Evolutionary conservation across 2,329 filamentous ascomycete species (phyloP), one percentile per base, ranked within the genome.

Genomic region (Apiospora arundinis): DNA sequence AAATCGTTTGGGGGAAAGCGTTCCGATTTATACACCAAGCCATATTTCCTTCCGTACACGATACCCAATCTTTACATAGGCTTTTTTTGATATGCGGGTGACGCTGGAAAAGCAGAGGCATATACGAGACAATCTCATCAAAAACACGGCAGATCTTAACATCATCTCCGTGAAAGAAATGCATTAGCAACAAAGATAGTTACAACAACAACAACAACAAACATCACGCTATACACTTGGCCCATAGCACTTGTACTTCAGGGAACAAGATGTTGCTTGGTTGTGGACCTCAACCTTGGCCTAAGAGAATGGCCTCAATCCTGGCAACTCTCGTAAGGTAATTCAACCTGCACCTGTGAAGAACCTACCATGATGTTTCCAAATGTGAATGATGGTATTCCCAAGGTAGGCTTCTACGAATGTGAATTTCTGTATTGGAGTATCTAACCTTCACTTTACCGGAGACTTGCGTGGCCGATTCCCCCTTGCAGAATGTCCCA

Each of bases 21-120:
- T 28, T 40, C 46, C 37, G 46, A 28, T 69, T 49, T 23, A 25
- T 69, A n/a, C 67, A 49, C 28, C 67, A 63, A 63, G 28, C 42
- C 37, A 49, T 8, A 40, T 69, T 69, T 56, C 67, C 46, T 69
- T 69, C 46, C 67, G 67, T 52, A 69, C 46, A 69, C 67, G 67
- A 69, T 69, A 69, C 67, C 67, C 67, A 63, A 63, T 63, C 28
- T 63, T 63, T 63, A 63, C 56, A 40, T 40, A 63, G 56, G 56
- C 56, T 40, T 63, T 56, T 56, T 63, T 63, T 37, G 52, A 63
- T 63, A 63, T 63, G 32, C 56, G 56, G 56, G 32, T 40, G 56
- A 63, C 32, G 56, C 56, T 63, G 56, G 32, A 60, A 63, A 63
- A 40, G 56, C 28, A 63, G 56, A 63, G 56, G 56, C 56, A 63